Conservation (phyloP, 208 protist genomes). For the Perkinsela sp. region DNA sequence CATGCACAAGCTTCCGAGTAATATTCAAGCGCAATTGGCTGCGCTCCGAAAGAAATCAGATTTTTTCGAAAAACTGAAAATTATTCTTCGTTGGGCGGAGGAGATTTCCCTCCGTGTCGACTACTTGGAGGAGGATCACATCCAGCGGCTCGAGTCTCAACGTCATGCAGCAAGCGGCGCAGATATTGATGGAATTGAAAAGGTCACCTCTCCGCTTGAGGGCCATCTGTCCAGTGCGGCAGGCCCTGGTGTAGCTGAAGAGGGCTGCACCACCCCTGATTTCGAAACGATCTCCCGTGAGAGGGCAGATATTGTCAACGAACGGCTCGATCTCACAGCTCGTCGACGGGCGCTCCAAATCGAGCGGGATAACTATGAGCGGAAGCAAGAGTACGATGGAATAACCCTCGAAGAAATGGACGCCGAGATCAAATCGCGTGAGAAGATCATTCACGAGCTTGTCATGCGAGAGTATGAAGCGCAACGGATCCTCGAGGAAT, state of each 20-base stretch:
- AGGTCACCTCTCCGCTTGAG: neutral
- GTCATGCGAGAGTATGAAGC: neutral
- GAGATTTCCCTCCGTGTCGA: neutral
- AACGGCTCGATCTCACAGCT: neutral
- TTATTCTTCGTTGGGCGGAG: neutral
- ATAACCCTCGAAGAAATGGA: neutral
- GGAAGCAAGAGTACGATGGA: neutral
- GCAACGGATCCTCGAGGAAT: neutral
- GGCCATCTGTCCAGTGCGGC: neutral
- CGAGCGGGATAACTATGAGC: neutral
- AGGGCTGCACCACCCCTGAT: too few relatives aligned
- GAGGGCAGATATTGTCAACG: neutral
- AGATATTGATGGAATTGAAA: neutral
- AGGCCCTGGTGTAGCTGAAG: neutral
- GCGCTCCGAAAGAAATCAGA: neutral
- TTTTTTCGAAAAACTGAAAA: neutral
- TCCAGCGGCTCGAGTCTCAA: neutral
- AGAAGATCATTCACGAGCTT: neutral
- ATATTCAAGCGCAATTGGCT: neutral
- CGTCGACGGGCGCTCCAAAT: neutral
- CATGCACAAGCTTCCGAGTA: neutral
- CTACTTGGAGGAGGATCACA: neutral
- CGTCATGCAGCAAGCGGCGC: neutral
- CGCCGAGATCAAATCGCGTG: neutral
- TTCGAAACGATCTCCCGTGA: neutral